Evolutionary conservation across 495 filamentous ascomycete genomes (phyloP).

Genomic region (Neurospora discreta): DNA sequence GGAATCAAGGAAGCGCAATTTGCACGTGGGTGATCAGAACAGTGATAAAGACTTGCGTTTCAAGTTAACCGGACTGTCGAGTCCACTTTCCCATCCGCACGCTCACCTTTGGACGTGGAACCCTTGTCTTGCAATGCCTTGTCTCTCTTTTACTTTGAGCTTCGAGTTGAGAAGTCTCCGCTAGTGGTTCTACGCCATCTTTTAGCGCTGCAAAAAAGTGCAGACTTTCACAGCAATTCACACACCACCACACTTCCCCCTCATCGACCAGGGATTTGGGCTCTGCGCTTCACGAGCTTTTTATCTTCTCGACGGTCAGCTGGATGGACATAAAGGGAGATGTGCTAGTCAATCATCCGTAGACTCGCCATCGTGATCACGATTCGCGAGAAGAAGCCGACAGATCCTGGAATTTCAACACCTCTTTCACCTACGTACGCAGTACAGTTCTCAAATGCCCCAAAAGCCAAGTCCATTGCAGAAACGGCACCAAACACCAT

Average conservation of each 20-base stretch:
- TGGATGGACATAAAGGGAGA: not conserved
- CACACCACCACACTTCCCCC: not conserved
- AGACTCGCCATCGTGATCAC: not conserved
- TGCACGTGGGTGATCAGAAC: not conserved
- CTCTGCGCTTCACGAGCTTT: not conserved
- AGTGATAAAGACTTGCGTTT: not conserved
- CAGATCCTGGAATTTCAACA: not conserved
- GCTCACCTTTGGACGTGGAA: not conserved
- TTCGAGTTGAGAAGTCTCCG: not conserved
- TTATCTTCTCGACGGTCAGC: not conserved
- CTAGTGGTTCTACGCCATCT: not conserved
- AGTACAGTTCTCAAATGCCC: not conserved
- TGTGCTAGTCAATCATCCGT: not conserved
- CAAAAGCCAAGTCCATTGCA: not conserved
- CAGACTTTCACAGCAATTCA: not conserved
- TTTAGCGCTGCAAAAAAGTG: not conserved
- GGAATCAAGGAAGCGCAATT: not conserved
- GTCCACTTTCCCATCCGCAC: not conserved
- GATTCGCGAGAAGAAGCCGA: not conserved
- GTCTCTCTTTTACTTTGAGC: not conserved
- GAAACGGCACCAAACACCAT: not conserved
- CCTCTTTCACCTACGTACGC: not conserved
- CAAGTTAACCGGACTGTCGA: not conserved
- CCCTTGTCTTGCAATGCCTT: not conserved
- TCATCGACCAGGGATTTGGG: not conserved